Evolutionary conservation across 1,284 basidiomycete species (phyloP).

Genomic region (Malassezia pachydermatis): DNA sequence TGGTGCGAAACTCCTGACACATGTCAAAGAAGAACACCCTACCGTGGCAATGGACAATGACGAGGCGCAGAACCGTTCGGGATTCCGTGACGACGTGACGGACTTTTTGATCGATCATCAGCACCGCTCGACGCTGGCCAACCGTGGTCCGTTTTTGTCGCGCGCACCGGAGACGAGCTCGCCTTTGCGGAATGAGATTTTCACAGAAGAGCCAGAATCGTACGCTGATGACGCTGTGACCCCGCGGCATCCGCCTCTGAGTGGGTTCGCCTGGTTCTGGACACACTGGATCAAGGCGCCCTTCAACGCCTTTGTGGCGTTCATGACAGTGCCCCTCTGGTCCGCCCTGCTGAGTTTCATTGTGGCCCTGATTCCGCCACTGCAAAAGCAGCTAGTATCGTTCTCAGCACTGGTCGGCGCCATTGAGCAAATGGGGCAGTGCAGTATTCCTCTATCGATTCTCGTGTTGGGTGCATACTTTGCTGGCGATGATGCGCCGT

Average conservation of each 20-base stretch:
- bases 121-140: slow-evolving; percentile 6
- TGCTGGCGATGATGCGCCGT: neutral
- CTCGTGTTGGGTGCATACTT: slow-evolving; percentile 90
- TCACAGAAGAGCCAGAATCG: slow-evolving; percentile 3
- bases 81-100: slow-evolving; percentile 15
- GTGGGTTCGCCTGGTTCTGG: neutral
- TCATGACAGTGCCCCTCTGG: slow-evolving; percentile 64
- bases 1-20: slow-evolving; percentile 49
- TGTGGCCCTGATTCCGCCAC: slow-evolving; percentile 66
- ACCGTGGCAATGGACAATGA: neutral
- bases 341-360: slow-evolving; percentile 63
- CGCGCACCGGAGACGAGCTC: slow-evolving; percentile 1
- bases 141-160: neutral
- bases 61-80: neutral
- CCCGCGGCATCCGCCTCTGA: neutral
- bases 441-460: slow-evolving; percentile 66
- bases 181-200: neutral
- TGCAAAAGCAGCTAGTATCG: slow-evolving; percentile 50
- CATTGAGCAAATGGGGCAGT: slow-evolving; percentile 49
- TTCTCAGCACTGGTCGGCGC: slow-evolving; percentile 49
- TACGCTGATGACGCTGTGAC: neutral
- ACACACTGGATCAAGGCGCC: slow-evolving; percentile 20
- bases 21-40: neutral
- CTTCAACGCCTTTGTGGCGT: slow-evolving; percentile 56
- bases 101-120: slow-evolving; percentile 10